phyloP scores from a whole-genome alignment of 2,329 filamentous ascomycete genomes.

The Penicillium hesseltinei region DNA sequence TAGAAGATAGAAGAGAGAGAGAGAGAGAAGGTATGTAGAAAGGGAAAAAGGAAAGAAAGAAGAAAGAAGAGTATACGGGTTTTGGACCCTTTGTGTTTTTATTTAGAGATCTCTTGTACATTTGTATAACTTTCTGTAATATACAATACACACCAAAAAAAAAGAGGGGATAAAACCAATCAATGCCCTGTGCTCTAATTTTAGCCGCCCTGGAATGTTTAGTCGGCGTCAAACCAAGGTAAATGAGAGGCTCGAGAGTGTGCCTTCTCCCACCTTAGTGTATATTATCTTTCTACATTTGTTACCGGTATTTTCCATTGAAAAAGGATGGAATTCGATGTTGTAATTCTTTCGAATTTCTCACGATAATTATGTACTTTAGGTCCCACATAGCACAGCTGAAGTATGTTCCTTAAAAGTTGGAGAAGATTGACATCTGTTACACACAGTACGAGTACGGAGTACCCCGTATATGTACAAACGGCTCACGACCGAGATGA shows the following conservation, averaged over 20 bases:
- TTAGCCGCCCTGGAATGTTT: slow-evolving; percentile 37
- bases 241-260: slow-evolving; percentile 28
- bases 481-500: slow-evolving; percentile 5
- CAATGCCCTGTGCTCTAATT: slow-evolving; percentile 36
- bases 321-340: not conserved
- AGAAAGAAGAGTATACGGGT: slow-evolving; percentile 1
- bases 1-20: slow-evolving; percentile 7
- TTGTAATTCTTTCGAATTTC: not conserved
- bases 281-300: not conserved
- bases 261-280: slow-evolving; percentile 8
- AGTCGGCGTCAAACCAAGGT: slow-evolving; percentile 37
- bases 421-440: not conserved
- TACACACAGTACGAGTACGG: not conserved
- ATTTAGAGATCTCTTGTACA: slow-evolving; percentile 15
- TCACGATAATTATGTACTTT: not conserved
- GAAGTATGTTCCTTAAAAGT: not conserved
- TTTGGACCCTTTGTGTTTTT: slow-evolving; percentile 21
- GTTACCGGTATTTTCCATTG: not conserved
- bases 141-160: not conserved
- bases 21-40: slow-evolving; percentile 5
- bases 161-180: slow-evolving; percentile 19
- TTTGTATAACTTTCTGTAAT: not conserved
- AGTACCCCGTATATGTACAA: not conserved
- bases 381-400: not conserved
- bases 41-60: not conserved